These are phyloP conservation scores for California macrophylla DNA, from an alignment of 441 rosid genomes.

Conservation along the genomic window DNA sequence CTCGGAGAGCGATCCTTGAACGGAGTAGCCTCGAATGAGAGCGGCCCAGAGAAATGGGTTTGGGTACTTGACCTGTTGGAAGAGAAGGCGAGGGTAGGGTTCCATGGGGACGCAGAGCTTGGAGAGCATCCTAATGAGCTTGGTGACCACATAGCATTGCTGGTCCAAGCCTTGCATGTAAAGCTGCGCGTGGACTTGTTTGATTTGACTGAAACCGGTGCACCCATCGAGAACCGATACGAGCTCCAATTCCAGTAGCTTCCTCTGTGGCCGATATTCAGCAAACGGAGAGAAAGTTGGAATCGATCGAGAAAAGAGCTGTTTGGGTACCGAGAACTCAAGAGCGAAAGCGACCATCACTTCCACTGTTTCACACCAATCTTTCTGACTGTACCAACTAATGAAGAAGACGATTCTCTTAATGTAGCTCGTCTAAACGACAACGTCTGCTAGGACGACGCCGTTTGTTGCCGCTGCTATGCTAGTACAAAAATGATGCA, in stretches of 20 bases:
- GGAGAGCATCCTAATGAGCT: slow-evolving; percentile 54
- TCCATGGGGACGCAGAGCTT: slow-evolving; percentile 41
- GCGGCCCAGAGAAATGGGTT: slow-evolving; percentile 74
- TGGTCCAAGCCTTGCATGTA: slow-evolving; percentile 39
- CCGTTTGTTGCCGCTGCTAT: not conserved
- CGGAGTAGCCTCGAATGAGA: slow-evolving; percentile 52
- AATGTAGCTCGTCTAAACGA: not conserved
- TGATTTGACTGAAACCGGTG: slow-evolving; percentile 31
- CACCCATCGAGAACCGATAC: slow-evolving; percentile 40
- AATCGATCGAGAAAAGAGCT: slow-evolving; percentile 12
- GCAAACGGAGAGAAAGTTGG: slow-evolving; percentile 22
- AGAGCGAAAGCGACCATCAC: slow-evolving; percentile 25
- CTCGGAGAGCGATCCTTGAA: slow-evolving; percentile 29
- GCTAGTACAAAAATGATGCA: not conserved
- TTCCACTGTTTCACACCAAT: not conserved
- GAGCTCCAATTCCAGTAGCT: slow-evolving; percentile 31
- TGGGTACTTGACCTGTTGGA: slow-evolving; percentile 38
- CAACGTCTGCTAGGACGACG: not conserved
- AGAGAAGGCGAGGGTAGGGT: slow-evolving; percentile 41
- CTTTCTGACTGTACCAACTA: not conserved
- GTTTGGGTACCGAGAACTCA: slow-evolving; percentile 27
- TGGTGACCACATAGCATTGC: slow-evolving; percentile 50
- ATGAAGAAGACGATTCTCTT: not conserved
- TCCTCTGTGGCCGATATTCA: slow-evolving; percentile 21
- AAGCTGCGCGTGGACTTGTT: slow-evolving; percentile 52